Base-by-base conservation (phyloP, 2,329 filamentous ascomycete genomes). In the Ascochyta rabiei region DNA sequence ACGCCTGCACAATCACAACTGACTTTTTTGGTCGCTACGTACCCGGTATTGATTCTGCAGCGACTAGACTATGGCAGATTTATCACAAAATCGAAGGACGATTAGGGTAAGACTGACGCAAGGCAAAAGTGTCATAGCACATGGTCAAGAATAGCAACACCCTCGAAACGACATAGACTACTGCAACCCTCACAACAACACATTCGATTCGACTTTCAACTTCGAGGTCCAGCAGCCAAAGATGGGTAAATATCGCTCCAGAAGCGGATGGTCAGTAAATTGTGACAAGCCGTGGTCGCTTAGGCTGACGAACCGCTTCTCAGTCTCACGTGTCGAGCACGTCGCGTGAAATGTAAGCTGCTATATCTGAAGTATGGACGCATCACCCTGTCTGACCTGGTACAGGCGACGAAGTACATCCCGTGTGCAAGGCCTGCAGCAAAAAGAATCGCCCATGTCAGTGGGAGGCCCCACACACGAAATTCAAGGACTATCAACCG, bases 201-300 rank as follows among this genome's bases (percentile, higher is more conserved):
- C 33, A 7, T 37, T 62, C 59, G 56, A 50, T 35, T 54, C 57
- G 59, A 62, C 26, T 24, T 30, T 30, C 50, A 3, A 30, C n/a
- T 21, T 44, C 18, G 35, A 53, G 43, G 9, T 8, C 35, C 46
- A 38, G 34, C 1, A 21, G 45, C 30, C 16, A 15, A 43, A 23
- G 2, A 67, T 70, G 63, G 69, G 69, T 42, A 72, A 70, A 56
- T 69, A 59, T 51, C 68, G 69, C 42, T 72, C 69, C 33, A 68
- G 60, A 49, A 69, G 60, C 48, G 69, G 69, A 41, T 72, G 69
- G 69, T 72, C 31, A 62, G 67, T 64, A 40, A 21, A 35, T 26
- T 16, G n/a, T n/a, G 15, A 18, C 33, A 35, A 15, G 23, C 18
- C 28, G 16, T 44, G 10, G 18, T 26, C 31, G 16, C 46, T 18